Conservation (phyloP, 2,329 filamentous ascomycete species). For the Ceratocystis harringtonii region DNA sequence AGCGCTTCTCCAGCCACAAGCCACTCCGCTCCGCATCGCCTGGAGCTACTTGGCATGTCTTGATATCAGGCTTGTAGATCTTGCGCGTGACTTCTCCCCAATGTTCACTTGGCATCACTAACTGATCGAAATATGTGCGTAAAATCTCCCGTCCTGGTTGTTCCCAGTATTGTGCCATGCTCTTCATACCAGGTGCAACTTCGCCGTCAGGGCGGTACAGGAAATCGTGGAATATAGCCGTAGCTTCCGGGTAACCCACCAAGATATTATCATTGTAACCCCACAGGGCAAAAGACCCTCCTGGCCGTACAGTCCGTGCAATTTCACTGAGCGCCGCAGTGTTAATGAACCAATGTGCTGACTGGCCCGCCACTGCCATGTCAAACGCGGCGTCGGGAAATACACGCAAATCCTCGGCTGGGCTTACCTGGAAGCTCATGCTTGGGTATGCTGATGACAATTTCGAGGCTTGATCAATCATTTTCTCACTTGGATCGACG, state of each 20-base stretch:
- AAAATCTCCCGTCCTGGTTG: slow-evolving; percentile 43
- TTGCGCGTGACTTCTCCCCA: slow-evolving; percentile 40
- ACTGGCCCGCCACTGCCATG: slow-evolving; percentile 36
- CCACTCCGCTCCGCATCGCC: slow-evolving; percentile 22
- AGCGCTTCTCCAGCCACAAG: slow-evolving; percentile 37
- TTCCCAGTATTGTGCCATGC: slow-evolving; percentile 46
- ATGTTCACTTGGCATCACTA: slow-evolving; percentile 35
- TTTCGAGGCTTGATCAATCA: slow-evolving; percentile 37
- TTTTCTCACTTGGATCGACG: slow-evolving; percentile 41
- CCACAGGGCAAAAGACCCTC: slow-evolving; percentile 49
- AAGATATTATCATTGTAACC: slow-evolving; percentile 51
- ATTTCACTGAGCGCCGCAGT: slow-evolving; percentile 39
- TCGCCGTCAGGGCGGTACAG: slow-evolving; percentile 33
- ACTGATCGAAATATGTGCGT: slow-evolving; percentile 34
- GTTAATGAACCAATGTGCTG: slow-evolving; percentile 54
- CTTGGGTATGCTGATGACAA: slow-evolving; percentile 18
- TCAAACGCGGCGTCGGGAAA: slow-evolving; percentile 37
- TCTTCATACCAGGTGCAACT: slow-evolving; percentile 29
- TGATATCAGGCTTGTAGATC: slow-evolving; percentile 41
- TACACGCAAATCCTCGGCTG: slow-evolving; percentile 40
- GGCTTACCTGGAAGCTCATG: slow-evolving; percentile 33
- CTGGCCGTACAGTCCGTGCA: slow-evolving; percentile 35
- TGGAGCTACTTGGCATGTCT: slow-evolving; percentile 22
- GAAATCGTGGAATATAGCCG: slow-evolving; percentile 38
- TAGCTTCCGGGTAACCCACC: slow-evolving; percentile 36